Conservation (phyloP, 306 rosid species). For the Prunus armeniaca region DNA sequence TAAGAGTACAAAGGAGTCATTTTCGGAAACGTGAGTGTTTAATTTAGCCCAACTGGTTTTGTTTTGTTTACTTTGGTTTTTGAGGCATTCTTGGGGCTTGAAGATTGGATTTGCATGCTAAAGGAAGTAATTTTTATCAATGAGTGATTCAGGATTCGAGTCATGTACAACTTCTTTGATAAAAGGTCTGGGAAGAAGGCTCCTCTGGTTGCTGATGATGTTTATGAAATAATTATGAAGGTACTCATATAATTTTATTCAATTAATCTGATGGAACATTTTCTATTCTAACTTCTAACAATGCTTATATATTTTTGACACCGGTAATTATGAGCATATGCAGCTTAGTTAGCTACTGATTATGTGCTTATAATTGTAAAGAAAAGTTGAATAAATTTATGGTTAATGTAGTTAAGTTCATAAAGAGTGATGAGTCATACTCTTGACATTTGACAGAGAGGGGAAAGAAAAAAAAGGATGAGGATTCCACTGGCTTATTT, state of each 20-base stretch:
- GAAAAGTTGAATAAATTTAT: background rate
- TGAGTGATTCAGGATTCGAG: constrained; percentile 36
- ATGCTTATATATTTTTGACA: background rate
- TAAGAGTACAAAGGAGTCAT: constrained; percentile 53
- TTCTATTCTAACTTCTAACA: background rate
- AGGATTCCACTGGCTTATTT: background rate
- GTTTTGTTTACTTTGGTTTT: background rate
- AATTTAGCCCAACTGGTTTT: background rate
- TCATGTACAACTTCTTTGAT: constrained; percentile 50
- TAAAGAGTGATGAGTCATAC: background rate
- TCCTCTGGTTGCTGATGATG: constrained; percentile 67
- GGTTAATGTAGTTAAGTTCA: background rate
- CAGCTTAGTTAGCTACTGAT: background rate
- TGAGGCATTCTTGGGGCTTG: background rate
- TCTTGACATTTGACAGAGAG: background rate
- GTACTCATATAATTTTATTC: constrained; percentile 18
- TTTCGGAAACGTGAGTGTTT: constrained; percentile 61
- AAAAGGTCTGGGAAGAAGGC: constrained; percentile 66
- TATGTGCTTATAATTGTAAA: background rate
- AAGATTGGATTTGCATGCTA: background rate
- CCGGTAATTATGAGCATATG: background rate
- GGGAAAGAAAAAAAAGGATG: background rate
- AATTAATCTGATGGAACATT: background rate
- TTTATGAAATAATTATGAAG: constrained; percentile 64
- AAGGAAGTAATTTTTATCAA: background rate